phyloP scores from a whole-genome alignment of 1,139 yeast genomes.

The Debaryomyces singareniensis region DNA sequence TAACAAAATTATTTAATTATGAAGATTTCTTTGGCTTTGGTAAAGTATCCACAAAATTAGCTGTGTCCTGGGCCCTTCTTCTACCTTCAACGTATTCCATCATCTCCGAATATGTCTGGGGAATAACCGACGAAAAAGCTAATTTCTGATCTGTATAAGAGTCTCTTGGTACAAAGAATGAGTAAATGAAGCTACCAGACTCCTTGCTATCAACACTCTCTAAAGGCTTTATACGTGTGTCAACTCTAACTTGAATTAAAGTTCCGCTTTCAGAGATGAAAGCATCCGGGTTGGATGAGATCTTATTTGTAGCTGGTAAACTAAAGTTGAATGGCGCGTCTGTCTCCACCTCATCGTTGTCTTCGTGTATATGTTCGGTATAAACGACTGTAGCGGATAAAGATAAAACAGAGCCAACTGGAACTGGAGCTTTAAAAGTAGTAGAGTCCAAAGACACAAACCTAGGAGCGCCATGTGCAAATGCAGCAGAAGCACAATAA shows the following conservation, averaged over 20 bases:
- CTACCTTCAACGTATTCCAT: slow-evolving; percentile 86
- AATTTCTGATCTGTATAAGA: slow-evolving; percentile 27
- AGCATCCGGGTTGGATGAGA: slow-evolving; percentile 49
- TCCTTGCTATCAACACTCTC: slow-evolving; percentile 56
- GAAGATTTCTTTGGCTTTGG: no score
- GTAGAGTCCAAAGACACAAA: slow-evolving; percentile 88
- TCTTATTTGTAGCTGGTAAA: slow-evolving; percentile 49
- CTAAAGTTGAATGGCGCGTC: slow-evolving; percentile 44
- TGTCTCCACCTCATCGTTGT: slow-evolving; percentile 18
- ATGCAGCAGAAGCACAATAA: slow-evolving; percentile 86
- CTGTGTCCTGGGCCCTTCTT: slow-evolving; percentile 82
- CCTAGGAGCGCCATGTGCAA: slow-evolving; percentile 76
- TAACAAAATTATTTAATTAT: no score
- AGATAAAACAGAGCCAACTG: slow-evolving; percentile 84
- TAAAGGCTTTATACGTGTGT: slow-evolving; percentile 66
- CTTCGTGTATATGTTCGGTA: slow-evolving; percentile 64
- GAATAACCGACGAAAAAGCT: slow-evolving; percentile 64
- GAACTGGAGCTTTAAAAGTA: slow-evolving; percentile 88
- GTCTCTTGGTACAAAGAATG: slow-evolving; percentile 71
- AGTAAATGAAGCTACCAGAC: slow-evolving; percentile 82
- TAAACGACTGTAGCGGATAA: slow-evolving; percentile 79
- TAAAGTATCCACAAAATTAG: slow-evolving; percentile 51
- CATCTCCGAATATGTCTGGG: slow-evolving; percentile 87
- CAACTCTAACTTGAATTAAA: slow-evolving; percentile 81
- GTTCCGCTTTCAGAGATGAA: slow-evolving; percentile 78